Conservation (phyloP, 1,284 basidiomycete genomes). For the Farysia itapuensis region DNA sequence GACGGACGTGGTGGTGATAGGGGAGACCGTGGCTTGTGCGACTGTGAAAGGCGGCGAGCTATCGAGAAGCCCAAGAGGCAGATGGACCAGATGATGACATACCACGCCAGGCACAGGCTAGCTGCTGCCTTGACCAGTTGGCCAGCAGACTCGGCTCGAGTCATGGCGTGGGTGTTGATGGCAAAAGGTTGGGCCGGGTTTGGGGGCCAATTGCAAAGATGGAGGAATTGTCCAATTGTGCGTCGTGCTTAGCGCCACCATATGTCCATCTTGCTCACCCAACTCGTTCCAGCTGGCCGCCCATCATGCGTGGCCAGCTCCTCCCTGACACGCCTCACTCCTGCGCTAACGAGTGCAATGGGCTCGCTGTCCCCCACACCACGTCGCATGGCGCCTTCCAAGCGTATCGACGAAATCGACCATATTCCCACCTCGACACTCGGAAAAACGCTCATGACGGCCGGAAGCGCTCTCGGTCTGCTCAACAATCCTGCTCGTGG, state of each 20-base stretch:
- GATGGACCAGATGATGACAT: constrained; percentile 72
- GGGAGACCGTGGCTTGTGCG: constrained; percentile 17
- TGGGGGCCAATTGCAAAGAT: no score
- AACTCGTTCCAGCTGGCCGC: constrained; percentile 8
- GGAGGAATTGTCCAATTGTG: no score
- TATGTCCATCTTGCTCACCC: no score
- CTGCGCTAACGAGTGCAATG: background rate
- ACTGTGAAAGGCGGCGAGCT: constrained; percentile 2
- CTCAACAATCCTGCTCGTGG: constrained; percentile 80
- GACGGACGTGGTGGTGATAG: constrained; percentile 28
- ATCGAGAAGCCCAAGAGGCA: constrained; percentile 73
- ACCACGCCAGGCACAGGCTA: constrained; percentile 67
- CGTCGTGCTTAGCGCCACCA: no score
- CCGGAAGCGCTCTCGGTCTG: constrained; percentile 81
- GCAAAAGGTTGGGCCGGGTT: no score
- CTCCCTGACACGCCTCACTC: constrained; percentile 4
- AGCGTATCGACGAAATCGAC: constrained; percentile 22
- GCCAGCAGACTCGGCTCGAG: no score
- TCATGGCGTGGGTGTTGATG: no score
- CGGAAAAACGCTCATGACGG: constrained; percentile 69
- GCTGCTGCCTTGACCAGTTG: background rate
- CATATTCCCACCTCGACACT: constrained; percentile 12
- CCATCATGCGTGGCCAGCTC: constrained; percentile 9
- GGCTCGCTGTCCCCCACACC: background rate
- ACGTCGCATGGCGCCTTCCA: background rate